Percentiles rank a stretch among this genome's conserved stretches.
phyloP scores from a whole-genome alignment of 768 basidiomycete genomes.

The Termitomyces sp. region DNA sequence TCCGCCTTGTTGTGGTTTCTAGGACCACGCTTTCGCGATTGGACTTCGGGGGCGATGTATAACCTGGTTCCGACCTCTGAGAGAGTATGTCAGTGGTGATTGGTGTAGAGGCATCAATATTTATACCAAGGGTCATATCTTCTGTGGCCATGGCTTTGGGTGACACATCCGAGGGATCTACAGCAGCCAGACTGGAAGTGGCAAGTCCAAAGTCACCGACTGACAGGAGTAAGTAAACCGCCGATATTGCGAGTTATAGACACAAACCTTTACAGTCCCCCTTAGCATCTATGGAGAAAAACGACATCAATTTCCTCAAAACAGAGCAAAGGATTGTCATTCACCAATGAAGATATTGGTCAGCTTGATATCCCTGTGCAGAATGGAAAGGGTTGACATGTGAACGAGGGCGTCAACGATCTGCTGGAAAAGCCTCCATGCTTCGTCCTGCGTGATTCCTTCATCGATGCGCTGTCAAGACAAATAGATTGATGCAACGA shows the following conservation, averaged over 20 bases:
- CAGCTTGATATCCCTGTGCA: conserved; percentile 87
- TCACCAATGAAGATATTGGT: conserved; percentile 92
- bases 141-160: conserved; percentile 39
- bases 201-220: conserved; percentile 94
- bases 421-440: conserved; percentile 88
- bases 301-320: background rate
- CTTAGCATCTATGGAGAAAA: conserved; percentile 55
- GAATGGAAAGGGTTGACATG: conserved; percentile 82
- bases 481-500: background rate
- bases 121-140: conserved; percentile 71
- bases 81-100: background rate
- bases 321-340: background rate
- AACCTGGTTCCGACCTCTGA: conserved; percentile 84
- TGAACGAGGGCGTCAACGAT: conserved; percentile 86
- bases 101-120: background rate
- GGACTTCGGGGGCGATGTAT: conserved; percentile 92
- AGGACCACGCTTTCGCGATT: conserved; percentile 54
- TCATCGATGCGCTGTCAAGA: conserved; percentile 62
- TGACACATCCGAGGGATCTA: conserved; percentile 66
- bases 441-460: conserved; percentile 76
- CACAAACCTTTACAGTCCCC: conserved; percentile 72
- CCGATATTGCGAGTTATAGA: background rate
- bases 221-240: conserved; percentile 15
- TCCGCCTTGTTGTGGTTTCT: conserved; percentile 86
- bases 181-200: conserved; percentile 72